phyloP scores from a whole-genome alignment of 495 filamentous ascomycete species.

The Penicillium canescens region DNA sequence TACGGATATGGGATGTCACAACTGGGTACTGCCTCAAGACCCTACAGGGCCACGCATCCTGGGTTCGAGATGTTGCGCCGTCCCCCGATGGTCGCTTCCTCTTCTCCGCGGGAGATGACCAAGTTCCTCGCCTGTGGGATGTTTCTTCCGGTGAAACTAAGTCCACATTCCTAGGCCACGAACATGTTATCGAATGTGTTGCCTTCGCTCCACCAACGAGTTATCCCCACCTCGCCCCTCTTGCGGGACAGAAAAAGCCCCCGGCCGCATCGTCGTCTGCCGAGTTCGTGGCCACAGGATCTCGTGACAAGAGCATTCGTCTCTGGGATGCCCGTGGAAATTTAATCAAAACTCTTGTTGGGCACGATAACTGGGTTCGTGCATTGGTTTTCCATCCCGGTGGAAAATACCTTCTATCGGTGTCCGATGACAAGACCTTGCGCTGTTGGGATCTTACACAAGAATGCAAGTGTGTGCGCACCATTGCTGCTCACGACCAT shows the following conservation, averaged over 20 bases:
- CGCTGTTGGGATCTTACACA: slow-evolving; percentile 94
- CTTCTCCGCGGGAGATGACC: slow-evolving; percentile 83
- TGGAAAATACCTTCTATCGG: slow-evolving; percentile 87
- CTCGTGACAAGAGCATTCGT: slow-evolving; percentile 87
- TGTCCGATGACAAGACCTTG: slow-evolving; percentile 87
- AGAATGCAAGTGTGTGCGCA: slow-evolving; percentile 87
- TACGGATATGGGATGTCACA: slow-evolving; percentile 89
- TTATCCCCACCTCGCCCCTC: slow-evolving; percentile 71
- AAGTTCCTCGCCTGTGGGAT: slow-evolving; percentile 85
- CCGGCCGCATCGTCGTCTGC: slow-evolving; percentile 70
- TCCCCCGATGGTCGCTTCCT: slow-evolving; percentile 84
- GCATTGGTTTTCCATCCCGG: slow-evolving; percentile 88
- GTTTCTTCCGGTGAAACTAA: slow-evolving; percentile 66
- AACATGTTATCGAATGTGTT: slow-evolving; percentile 87
- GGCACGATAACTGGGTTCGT: slow-evolving; percentile 97
- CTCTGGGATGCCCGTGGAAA: slow-evolving; percentile 88
- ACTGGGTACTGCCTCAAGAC: slow-evolving; percentile 74
- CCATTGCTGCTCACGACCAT: slow-evolving; percentile 75
- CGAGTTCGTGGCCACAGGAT: slow-evolving; percentile 90
- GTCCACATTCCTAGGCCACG: slow-evolving; percentile 81
- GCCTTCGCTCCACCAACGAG: slow-evolving; percentile 79
- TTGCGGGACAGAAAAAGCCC: slow-evolving; percentile 80
- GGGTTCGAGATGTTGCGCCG: slow-evolving; percentile 88
- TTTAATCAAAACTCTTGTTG: slow-evolving; percentile 80
- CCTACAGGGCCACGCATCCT: slow-evolving; percentile 74